These are phyloP conservation scores for Dothiorella sarmentorum DNA, from an alignment of 2,329 filamentous ascomycete genomes.

Conservation along the genomic window DNA sequence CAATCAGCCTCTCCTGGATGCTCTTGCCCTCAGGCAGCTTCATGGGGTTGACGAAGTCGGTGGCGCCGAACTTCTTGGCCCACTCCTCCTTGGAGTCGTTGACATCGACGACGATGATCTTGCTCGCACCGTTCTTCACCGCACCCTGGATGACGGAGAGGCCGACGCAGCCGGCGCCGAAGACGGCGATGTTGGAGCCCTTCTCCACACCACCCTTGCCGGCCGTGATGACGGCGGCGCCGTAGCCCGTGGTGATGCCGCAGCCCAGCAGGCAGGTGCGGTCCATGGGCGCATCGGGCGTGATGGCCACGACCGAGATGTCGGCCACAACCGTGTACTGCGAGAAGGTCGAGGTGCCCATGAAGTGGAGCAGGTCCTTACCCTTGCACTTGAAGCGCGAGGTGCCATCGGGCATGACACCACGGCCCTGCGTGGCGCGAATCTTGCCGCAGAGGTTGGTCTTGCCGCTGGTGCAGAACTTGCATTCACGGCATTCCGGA, in stretches of 20 bases:
- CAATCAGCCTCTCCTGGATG: slow-evolving; percentile 87
- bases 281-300: slow-evolving; percentile 88
- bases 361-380: slow-evolving; percentile 95
- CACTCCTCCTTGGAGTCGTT: slow-evolving; percentile 91
- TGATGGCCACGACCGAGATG: slow-evolving; percentile 94
- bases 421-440: slow-evolving; percentile 89
- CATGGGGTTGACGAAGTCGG: slow-evolving; percentile 88
- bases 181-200: slow-evolving; percentile 85
- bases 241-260: slow-evolving; percentile 98
- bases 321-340: slow-evolving; percentile 99
- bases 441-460: slow-evolving; percentile 99
- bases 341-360: slow-evolving; percentile 98
- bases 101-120: slow-evolving; percentile 75
- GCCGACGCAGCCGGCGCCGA: slow-evolving; percentile 94
- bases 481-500: slow-evolving; percentile 95
- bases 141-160: slow-evolving; percentile 93
- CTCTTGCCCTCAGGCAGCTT: slow-evolving; percentile 65
- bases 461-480: slow-evolving; percentile 99
- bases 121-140: slow-evolving; percentile 73
- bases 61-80: slow-evolving; percentile 91
- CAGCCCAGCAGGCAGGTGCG: slow-evolving; percentile 93
- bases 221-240: slow-evolving; percentile 89
- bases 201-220: slow-evolving; percentile 67
- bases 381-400: slow-evolving; percentile 92
- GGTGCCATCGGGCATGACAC: slow-evolving; percentile 96